phyloP scores from a whole-genome alignment of 116 monocot genomes.

The Thalassia testudinum region DNA sequence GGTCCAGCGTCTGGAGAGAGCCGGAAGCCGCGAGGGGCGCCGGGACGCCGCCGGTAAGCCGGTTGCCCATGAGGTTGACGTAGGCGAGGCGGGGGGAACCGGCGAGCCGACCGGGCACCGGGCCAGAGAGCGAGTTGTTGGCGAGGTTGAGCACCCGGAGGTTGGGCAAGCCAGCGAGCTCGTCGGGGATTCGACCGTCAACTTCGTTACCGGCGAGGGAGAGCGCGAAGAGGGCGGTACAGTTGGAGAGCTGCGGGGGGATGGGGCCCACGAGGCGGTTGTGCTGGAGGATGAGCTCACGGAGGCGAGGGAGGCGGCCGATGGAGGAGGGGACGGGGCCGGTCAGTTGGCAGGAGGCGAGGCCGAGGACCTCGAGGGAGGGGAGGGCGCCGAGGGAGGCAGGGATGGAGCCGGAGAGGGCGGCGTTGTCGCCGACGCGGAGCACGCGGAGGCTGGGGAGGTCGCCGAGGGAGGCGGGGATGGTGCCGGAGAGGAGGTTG shows the following conservation, averaged over 20 bases:
- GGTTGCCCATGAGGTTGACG: constrained; percentile 67
- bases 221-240: constrained; percentile 29
- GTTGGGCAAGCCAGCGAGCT: constrained; percentile 28
- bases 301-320: constrained; percentile 22
- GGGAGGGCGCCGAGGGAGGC: constrained; percentile 26
- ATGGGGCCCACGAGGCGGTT: constrained; percentile 45
- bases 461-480: constrained; percentile 13
- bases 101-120: constrained; percentile 35
- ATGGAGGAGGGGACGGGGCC: constrained; percentile 32
- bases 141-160: constrained; percentile 53
- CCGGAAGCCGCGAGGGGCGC: constrained; percentile 15
- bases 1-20: constrained; percentile 39
- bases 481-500: constrained; percentile 21
- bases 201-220: constrained; percentile 29
- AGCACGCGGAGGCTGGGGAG: constrained; percentile 16
- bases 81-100: constrained; percentile 25
- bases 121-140: constrained; percentile 42
- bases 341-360: constrained; percentile 54
- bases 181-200: constrained; percentile 29
- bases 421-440: constrained; percentile 20
- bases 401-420: constrained; percentile 42
- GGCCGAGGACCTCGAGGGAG: constrained; percentile 37
- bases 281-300: constrained; percentile 25
- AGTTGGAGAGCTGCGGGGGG: constrained; percentile 36
- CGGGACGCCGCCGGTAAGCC: constrained; percentile 42